Evolutionary conservation across 2,329 filamentous ascomycete species (phyloP).

Genomic region (Microcyclospora pomicola): DNA sequence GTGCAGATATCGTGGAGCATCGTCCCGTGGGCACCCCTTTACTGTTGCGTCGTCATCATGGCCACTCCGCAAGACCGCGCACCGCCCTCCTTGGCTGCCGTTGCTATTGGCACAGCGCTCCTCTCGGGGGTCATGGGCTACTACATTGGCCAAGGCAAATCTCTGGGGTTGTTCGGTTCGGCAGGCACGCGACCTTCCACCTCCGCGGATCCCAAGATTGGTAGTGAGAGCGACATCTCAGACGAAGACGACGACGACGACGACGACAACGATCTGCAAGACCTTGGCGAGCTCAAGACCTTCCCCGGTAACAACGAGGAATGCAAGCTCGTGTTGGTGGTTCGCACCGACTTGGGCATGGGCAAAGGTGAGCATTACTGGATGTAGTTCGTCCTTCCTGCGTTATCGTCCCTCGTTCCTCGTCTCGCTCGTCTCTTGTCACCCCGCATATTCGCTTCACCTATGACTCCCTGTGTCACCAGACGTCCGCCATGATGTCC

Average conservation of each 20-base stretch:
- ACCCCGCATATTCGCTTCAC: neutral
- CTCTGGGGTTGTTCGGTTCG: constrained; percentile 60
- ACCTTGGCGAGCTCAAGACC: constrained; percentile 31
- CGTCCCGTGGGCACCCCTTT: too few species aligned
- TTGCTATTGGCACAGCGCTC: constrained; percentile 60
- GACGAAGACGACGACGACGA: constrained; percentile 24
- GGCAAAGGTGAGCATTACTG: constrained; percentile 51
- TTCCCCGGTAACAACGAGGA: constrained; percentile 52
- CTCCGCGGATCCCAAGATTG: constrained; percentile 24
- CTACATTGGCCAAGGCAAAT: constrained; percentile 50
- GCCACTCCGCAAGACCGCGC: constrained; percentile 16
- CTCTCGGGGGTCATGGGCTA: constrained; percentile 65
- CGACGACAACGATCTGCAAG: constrained; percentile 22
- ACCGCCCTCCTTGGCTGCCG: constrained; percentile 41
- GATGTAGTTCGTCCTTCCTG: constrained; percentile 28
- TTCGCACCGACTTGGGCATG: constrained; percentile 92
- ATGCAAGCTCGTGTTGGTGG: constrained; percentile 86
- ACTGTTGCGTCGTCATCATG: constrained; percentile 5
- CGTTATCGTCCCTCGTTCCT: constrained; percentile 5
- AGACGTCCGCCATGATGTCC: neutral
- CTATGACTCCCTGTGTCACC: neutral
- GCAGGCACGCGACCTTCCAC: constrained; percentile 17
- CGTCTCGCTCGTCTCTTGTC: neutral
- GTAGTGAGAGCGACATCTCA: constrained; percentile 18
- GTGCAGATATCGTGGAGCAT: too few species aligned